Conservation (phyloP, 257 asterid genomes). For the Vinca minor region DNA sequence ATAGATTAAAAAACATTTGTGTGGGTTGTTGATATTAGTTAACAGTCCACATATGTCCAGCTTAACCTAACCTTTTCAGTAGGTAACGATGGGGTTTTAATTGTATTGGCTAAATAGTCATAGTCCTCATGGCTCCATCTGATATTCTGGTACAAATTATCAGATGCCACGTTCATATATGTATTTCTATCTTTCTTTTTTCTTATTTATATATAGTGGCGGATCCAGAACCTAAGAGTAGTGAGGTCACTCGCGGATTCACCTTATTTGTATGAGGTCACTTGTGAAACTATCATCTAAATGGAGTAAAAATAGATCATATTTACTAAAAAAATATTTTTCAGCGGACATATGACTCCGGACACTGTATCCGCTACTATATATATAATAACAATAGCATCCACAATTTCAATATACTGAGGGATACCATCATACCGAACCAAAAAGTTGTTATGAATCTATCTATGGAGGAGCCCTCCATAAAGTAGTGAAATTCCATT, state of each 20-base stretch:
- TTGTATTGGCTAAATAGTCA: constrained; percentile 7
- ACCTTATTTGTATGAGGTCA: too few relatives aligned
- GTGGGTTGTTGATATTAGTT: constrained; percentile 26
- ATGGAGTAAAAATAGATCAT: too few relatives aligned
- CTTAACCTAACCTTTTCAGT: constrained; percentile 8
- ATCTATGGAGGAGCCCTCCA: constrained; percentile 7
- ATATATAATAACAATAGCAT: constrained; percentile 3
- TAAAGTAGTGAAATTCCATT: constrained; percentile 7
- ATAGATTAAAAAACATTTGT: constrained; percentile 1
- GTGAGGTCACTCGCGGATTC: too few relatives aligned
- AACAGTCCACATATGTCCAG: constrained; percentile 21
- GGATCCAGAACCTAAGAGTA: too few relatives aligned
- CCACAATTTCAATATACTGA: constrained; percentile 8
- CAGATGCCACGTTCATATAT: constrained; percentile 23
- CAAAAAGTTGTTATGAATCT: neutral
- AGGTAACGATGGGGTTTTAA: neutral
- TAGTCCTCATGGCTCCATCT: constrained; percentile 13
- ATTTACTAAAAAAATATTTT: too few relatives aligned
- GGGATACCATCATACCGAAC: constrained; percentile 8
- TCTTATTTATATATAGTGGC: too few relatives aligned
- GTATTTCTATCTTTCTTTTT: too few relatives aligned
- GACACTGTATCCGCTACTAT: too few relatives aligned
- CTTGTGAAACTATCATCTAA: too few relatives aligned
- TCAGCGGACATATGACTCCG: too few relatives aligned
- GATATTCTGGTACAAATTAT: constrained; percentile 14